phyloP scores from a whole-genome alignment of 176 grass and related monocot species.

The Coix lacrymajobi region DNA sequence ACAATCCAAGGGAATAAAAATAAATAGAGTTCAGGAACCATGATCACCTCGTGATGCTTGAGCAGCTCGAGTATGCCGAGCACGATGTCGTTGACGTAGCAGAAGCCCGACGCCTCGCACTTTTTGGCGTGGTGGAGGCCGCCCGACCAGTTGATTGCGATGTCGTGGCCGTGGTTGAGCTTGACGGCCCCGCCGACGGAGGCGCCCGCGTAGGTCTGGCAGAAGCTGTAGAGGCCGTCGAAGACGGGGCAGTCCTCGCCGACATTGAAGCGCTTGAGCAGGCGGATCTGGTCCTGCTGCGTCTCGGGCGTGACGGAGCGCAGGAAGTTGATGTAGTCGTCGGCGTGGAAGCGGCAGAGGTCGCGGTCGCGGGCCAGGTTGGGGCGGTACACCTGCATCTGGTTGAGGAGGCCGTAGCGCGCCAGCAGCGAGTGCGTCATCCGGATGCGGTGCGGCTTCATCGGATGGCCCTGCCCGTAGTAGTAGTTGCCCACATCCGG shows the following conservation, averaged over 20 bases:
- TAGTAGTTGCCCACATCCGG: constrained; percentile 98
- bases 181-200: constrained; percentile 68
- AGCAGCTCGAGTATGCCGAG: constrained; percentile 83
- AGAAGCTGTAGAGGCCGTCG: constrained; percentile 75
- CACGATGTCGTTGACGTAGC: constrained; percentile 92
- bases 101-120: constrained; percentile 80
- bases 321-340: constrained; percentile 87
- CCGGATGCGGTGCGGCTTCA: constrained; percentile 94
- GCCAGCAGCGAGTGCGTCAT: constrained; percentile 82
- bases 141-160: constrained; percentile 85
- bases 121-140: constrained; percentile 84
- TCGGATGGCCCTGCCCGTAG: constrained; percentile 87
- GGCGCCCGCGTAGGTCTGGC: constrained; percentile 85
- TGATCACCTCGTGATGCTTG: constrained; percentile 57
- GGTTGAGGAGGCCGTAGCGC: constrained; percentile 63
- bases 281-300: constrained; percentile 63
- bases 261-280: constrained; percentile 76
- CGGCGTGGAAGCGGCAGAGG: constrained; percentile 87
- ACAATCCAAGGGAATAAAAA: background rate
- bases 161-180: constrained; percentile 80
- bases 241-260: constrained; percentile 89
- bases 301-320: constrained; percentile 74
- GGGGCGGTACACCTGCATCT: constrained; percentile 73
- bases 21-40: background rate
- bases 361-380: constrained; percentile 55